Evolutionary conservation across 2,329 filamentous ascomycete species (phyloP), one percentile per base, ranked within the genome.

Genomic region (Cladosporium sp.): DNA sequence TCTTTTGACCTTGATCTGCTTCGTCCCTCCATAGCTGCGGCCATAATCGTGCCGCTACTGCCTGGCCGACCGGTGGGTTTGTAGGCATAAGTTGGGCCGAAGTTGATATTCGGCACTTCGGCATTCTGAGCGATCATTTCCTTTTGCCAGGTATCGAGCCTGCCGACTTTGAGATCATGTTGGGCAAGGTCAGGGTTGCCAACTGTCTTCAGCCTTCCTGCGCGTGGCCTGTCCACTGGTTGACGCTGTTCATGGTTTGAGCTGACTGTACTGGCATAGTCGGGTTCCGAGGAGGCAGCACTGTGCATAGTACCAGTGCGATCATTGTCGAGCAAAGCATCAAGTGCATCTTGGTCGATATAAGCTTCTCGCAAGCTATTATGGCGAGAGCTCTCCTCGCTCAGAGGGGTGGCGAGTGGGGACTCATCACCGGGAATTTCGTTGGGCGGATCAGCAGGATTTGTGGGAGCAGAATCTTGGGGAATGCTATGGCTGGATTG

Each of bases 1-100:
- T 63, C 62, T n/a, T 56, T 54, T 5, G 67, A 68, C 36, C 62
- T 56, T 13, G 69, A 62, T 15, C 65, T 65, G 32, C 56, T 62
- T 36, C 52, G 59, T 10, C 65, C 61, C 36, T 62, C 61, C 6
- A 44, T 17, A 34, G 64, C 57, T 19, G 62, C 68, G 52, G 75
- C 74, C 0, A 72, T 79, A 58, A 82, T 70, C 2, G 80, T 80
- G 44, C 80, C 80, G 48, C 78, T 80, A 1, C 82, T 84, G 40
- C 71, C 77, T n/a, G 83, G 82, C 8, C 81, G 79, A 64, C 77
- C 78, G 17, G 74, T 77, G 25, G 83, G 80, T 60, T 76, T 77
- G 58, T 91, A 87, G 59, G 88, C 87, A 65, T 90, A 76, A 0
- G 92, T 96, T 5, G 87, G 90, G 0, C 93, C 93, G 73, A 97